Base-by-base conservation (phyloP, 768 basidiomycete species). In the Boletus edulis region DNA sequence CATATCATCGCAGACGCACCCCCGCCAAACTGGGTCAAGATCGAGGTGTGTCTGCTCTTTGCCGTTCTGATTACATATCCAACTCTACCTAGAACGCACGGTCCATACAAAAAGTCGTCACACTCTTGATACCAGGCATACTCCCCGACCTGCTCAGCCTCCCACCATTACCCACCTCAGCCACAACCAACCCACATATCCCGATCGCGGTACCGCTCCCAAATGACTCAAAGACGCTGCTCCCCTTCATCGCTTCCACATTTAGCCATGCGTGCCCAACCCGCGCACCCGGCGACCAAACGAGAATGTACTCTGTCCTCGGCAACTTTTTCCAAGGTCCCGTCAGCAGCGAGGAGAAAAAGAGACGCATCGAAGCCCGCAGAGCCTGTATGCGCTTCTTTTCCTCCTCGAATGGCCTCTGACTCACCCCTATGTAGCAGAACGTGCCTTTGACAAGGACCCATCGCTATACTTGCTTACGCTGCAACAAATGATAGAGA, bases 241-340 rank as follows among this genome's bases (percentile, higher is more conserved):
- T 86, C 22, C 85, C 83, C 3, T 98, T 82, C 73, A 87, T 85
- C 56, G 81, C 81, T 39, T 87, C 76, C 34, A 91, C 81, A 5
- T 99, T 98, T 75, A 91, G 89, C 54, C 92, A 97, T 73, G 94
- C 92, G 14, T 92, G 90, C 59, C 96, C 95, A 0, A 95, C 94
- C 0, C 84, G 88, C 18, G 94, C 95, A 1, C 95, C 94, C 0
- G 97, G 96, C 1, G 96, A 98, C 61, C 78, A 80, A 50, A 86
- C 80, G 35, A 78, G 85, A 41, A 87, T 98, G 85, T 89, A 94
- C 64, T 91, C 89, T 27, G 87, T 93, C 39, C 78, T 96, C 22
- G 85, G 87, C 61, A 73, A 85, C 0, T 91, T 98, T 65, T 88
- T 98, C 70, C 86, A 85, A 46, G 79, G 82, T 0, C 94, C 93